Evolutionary conservation across 2,329 filamentous ascomycete genomes (phyloP), one percentile per base, ranked within the genome.

Genomic region (Scolecobasidium constrictum): DNA sequence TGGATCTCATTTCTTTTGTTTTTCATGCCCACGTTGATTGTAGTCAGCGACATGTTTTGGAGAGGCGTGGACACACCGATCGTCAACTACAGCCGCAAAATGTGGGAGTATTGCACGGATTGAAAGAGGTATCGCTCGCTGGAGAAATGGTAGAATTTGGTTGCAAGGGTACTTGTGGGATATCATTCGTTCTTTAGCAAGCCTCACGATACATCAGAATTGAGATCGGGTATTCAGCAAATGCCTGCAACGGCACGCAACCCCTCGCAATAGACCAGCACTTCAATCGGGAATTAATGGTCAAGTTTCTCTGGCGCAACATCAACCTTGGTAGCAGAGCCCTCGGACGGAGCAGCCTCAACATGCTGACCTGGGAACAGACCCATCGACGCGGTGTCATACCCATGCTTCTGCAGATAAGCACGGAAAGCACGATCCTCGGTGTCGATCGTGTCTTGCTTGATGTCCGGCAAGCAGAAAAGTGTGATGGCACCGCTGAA

Each of bases 401-500:
- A 94, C 3, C 87, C 87, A 46, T 90, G 71, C 19, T 64, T 65
- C 54, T 78, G 71, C 11, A 95, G 67, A 56, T 83, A 94, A 15
- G 65, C 73, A 23, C 84, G 74, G 66, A 94, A 95, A 35, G 73
- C 72, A 6, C 67, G 56, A 54, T 95, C 87, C 60, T 95, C 88
- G 13, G 72, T 55, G 1, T 79, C 75, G 48, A 95, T 93, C 0
- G 86, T 94, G 53, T 94, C 83, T 63, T 93, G 77, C 9, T 78
- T 78, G 47, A 95, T 82, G 38, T 84, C 65, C 0, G 88, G 88
- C 39, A 94, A 61, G 45, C 74, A 72, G 52, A 86, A 75, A 6
- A 82, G 65, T 2, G 77, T 75, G 20, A 88, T 58, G 7, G 65
- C 61, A 0, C 84, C 86, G 2, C 78, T 81, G 38, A 94, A 67